Conservation (phyloP, 345 rosid genomes). For the Eucalyptus erythrocorys region DNA sequence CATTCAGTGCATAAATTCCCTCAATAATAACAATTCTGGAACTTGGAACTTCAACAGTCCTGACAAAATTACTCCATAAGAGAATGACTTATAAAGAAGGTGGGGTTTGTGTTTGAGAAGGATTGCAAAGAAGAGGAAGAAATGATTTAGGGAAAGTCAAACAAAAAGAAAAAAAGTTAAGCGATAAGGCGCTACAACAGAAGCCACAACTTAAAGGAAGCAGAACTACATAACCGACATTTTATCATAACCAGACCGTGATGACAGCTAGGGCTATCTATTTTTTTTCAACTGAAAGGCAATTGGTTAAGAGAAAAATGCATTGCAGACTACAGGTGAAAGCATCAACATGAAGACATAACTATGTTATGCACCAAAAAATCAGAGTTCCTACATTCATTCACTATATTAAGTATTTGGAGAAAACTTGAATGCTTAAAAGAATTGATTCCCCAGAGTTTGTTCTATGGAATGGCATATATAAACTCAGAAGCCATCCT, state of each 20-base stretch:
- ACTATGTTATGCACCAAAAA: neutral
- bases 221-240: neutral
- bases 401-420: neutral
- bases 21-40: constrained; percentile 91
- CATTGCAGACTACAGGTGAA: neutral
- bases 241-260: neutral
- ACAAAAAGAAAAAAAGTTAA: neutral
- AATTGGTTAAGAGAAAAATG: neutral
- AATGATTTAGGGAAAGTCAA: neutral
- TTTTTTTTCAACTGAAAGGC: neutral
- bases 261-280: neutral
- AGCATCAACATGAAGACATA: neutral
- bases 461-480: neutral
- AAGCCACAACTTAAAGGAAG: neutral
- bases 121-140: neutral
- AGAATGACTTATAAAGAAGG: neutral
- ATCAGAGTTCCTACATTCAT: neutral
- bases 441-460: neutral
- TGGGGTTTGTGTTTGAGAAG: neutral
- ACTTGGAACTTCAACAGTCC: constrained; percentile 83
- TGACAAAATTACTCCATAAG: constrained; percentile 2
- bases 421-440: neutral
- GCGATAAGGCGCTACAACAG: neutral
- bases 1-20: constrained; percentile 95
- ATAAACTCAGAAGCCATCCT: neutral